Evolutionary conservation across 1,284 basidiomycete genomes (phyloP), one percentile per base, ranked within the genome.

Genomic region (Ganoderma sinense): DNA sequence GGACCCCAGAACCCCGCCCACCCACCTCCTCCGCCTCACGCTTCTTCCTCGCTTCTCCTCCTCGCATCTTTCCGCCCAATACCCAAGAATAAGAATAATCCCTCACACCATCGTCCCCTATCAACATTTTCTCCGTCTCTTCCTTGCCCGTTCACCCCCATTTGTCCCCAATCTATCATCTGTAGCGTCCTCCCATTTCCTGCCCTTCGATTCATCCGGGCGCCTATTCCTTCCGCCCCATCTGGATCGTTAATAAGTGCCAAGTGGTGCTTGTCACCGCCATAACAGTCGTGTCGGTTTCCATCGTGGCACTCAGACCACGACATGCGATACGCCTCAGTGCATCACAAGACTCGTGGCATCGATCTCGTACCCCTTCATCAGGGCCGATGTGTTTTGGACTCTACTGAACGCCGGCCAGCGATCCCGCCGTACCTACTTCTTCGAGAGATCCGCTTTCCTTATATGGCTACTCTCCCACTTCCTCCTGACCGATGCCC

Each of bases 1-100:
- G 73, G 74, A 75, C 73, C 73, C 74, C 75, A 68, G 73, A 71
- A 75, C 72, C 69, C 69, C 69, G 13, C 2, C 58, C 41, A 4
- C 45, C 18, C 51, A 40, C 56, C 61, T 14, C 60, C 29, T 39
- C 53, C 23, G 36, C 55, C 41, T 40, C 55, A 56, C 36, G 4
- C 36, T 39, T 39, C 69, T 58, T 36, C 51, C 51, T 62, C 39
- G 40, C 66, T 58, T 56, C 40, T 60, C 64, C 16, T 45, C 68
- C 29, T 63, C 63, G 36, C 66, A 40, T 67, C 60, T 51, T 60
- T 61, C 67, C 55, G 66, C 58, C 65, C 63, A 64, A 40, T 63
- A 29, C 64, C 53, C 31, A 59, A 26, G 23, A 45, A 43, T 31
- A 59, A 26, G 23, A 45, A 43, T 31, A 39, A 16, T 33, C 36